phyloP scores from a whole-genome alignment of 805 yeast species.

The Wickerhamia fluorescens region DNA sequence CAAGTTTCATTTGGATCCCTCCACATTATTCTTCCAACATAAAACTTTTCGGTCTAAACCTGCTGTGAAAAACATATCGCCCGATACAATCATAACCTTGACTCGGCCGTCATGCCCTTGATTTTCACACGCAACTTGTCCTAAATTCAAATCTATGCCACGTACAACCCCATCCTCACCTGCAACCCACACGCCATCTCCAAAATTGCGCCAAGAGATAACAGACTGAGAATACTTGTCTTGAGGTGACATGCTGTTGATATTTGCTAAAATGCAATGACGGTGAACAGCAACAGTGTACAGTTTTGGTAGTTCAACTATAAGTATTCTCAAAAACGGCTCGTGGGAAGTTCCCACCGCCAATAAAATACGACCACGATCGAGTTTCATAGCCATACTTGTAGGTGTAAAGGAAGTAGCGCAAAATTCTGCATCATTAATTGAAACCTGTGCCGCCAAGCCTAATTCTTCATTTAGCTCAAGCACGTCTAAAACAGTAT shows the following conservation, averaged over 20 bases:
- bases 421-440: slow-evolving; percentile 69
- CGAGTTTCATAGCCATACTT: slow-evolving; percentile 24
- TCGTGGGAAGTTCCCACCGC: slow-evolving; percentile 71
- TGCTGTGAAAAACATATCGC: slow-evolving; percentile 36
- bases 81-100: slow-evolving; percentile 31
- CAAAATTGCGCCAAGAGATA: slow-evolving; percentile 35
- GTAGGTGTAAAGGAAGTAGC: slow-evolving; percentile 58
- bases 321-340: slow-evolving; percentile 66
- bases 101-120: slow-evolving; percentile 42
- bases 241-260: slow-evolving; percentile 54
- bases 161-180: slow-evolving; percentile 65
- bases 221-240: slow-evolving; percentile 54
- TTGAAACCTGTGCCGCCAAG: slow-evolving; percentile 39
- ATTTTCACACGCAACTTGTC: slow-evolving; percentile 25
- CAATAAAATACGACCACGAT: slow-evolving; percentile 22
- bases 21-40: slow-evolving; percentile 4
- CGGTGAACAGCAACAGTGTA: slow-evolving; percentile 12
- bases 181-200: slow-evolving; percentile 54
- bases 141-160: slow-evolving; percentile 47
- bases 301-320: slow-evolving; percentile 39
- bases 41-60: slow-evolving; percentile 33
- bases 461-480: slow-evolving; percentile 1
- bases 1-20: too few species aligned
- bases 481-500: slow-evolving; percentile 49
- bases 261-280: slow-evolving; percentile 21